Conservation (phyloP, 495 filamentous ascomycete genomes). For the Thermochaetoides thermophila region DNA sequence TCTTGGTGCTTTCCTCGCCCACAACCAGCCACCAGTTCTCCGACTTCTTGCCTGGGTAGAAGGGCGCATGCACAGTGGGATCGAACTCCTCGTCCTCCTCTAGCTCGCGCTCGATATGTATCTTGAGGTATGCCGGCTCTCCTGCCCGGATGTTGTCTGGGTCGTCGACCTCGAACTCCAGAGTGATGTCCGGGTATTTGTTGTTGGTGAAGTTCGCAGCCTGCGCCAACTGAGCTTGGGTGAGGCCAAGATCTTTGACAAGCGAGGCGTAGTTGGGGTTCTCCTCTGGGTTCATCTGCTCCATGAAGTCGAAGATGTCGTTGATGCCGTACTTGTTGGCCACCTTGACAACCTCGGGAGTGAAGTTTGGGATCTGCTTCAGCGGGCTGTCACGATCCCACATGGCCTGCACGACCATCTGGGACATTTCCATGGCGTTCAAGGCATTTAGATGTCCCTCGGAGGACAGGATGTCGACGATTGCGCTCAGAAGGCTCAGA, state of each 20-base stretch:
- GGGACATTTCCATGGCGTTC: slow-evolving; percentile 97
- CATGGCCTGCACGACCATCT: slow-evolving; percentile 98
- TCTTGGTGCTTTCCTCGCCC: slow-evolving; percentile 77
- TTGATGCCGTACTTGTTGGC: slow-evolving; percentile 68
- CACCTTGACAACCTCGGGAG: slow-evolving; percentile 64
- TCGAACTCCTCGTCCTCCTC: slow-evolving; percentile 61
- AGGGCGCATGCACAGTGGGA: slow-evolving; percentile 82
- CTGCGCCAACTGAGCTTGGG: slow-evolving; percentile 67
- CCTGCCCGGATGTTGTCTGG: slow-evolving; percentile 64
- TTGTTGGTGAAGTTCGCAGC: slow-evolving; percentile 94
- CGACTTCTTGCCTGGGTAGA: slow-evolving; percentile 84
- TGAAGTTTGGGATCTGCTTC: slow-evolving; percentile 95
- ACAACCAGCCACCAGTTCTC: slow-evolving; percentile 97
- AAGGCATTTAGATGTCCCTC: slow-evolving; percentile 94
- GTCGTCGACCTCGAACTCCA: slow-evolving; percentile 78
- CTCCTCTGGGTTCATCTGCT: slow-evolving; percentile 89
- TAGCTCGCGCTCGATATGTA: slow-evolving; percentile 76
- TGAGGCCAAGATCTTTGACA: slow-evolving; percentile 61
- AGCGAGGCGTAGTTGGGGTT: slow-evolving; percentile 63
- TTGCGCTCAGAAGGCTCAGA: slow-evolving; percentile 76
- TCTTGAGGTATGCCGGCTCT: slow-evolving; percentile 66
- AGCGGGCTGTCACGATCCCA: slow-evolving; percentile 96
- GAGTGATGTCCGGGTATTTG: slow-evolving; percentile 86
- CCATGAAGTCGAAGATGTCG: slow-evolving; percentile 97
- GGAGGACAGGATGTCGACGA: slow-evolving; percentile 88